Base-by-base conservation (phyloP, 1,284 basidiomycete genomes). In the Papiliotrema laurentii region DNA sequence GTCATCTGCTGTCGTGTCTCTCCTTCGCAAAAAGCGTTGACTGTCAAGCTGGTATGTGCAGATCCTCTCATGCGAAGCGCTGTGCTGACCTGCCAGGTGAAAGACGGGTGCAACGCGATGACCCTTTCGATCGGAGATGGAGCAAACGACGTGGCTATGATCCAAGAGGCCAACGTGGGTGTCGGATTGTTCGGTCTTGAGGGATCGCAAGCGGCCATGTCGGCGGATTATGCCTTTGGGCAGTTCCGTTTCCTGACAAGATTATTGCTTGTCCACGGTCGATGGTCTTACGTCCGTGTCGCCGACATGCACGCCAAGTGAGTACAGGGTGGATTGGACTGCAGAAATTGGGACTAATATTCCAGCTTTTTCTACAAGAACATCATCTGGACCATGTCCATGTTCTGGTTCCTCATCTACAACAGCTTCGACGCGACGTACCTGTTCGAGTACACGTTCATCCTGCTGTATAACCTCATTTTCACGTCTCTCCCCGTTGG, bases 191-290 rank as follows among this genome's bases (percentile, higher is more conserved):
- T 91, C 54, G 94, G 94, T 45, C 81, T 94, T 39, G 94, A 98
- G 71, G 94, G 94, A 47, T 93, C 91, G 21, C 94, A 98, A 73
- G 94, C 94, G 22, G 92, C 93, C 38, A 97, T 97, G 92, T 96
- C 91, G 21, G 92, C 94, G 14, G 94, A 97, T 73, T 97, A 97
- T 61, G 93, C 93, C 1, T 93, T 97, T 75, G 93, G 91, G 2
- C 94, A 97, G 68, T 98, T 98, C 78, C 79, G 93, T 47, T 97
- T 86, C 78, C 73, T 97, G 51, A 94, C 91, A 1, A 89, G 92
- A 68, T 76, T 97, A 35, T 78, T 98, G 16, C 80, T 98, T 51
- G 94, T 97, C 3, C 93, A 97, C 65, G 93, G 93, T 5, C 83
- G 91, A 35, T 94, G 93, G 92, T 93, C 89, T 30, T 97, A 97